Conservation (phyloP, 345 rosid genomes). For the Leavenworthia alabamica region DNA sequence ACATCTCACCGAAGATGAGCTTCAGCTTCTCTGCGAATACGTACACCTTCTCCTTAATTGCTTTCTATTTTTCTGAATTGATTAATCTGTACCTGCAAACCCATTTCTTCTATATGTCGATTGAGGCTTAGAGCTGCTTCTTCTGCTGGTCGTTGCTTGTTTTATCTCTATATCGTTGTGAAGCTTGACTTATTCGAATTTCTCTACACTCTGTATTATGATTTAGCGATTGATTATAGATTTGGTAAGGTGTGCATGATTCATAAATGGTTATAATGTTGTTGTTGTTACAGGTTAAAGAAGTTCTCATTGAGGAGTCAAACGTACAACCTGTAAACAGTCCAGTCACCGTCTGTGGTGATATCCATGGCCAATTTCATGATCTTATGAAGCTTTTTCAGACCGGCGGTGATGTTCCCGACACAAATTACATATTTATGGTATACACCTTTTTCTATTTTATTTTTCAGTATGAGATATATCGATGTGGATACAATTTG, state of each 20-base stretch:
- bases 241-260: not conserved
- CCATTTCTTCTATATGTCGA: not conserved
- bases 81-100: not conserved
- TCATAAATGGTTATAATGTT: not conserved
- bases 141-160: not conserved
- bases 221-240: not conserved
- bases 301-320: constrained; percentile 91
- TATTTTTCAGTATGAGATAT: not conserved
- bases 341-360: constrained; percentile 98
- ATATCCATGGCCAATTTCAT: constrained; percentile 98
- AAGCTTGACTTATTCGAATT: constrained; percentile 13
- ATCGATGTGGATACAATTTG: not conserved
- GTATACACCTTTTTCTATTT: constrained; percentile 26
- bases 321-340: constrained; percentile 99
- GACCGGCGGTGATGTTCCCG: constrained; percentile 97
- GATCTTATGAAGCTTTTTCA: constrained; percentile 98
- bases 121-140: not conserved
- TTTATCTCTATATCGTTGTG: not conserved
- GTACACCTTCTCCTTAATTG: constrained; percentile 31
- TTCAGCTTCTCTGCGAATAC: constrained; percentile 97
- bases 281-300: constrained; percentile 59
- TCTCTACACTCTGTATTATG: not conserved
- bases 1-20: constrained; percentile 89
- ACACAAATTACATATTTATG: constrained; percentile 97
- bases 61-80: constrained; percentile 3